Evolutionary conservation across 495 filamentous ascomycete genomes (phyloP).

Genomic region (Haplographium delicatum): DNA sequence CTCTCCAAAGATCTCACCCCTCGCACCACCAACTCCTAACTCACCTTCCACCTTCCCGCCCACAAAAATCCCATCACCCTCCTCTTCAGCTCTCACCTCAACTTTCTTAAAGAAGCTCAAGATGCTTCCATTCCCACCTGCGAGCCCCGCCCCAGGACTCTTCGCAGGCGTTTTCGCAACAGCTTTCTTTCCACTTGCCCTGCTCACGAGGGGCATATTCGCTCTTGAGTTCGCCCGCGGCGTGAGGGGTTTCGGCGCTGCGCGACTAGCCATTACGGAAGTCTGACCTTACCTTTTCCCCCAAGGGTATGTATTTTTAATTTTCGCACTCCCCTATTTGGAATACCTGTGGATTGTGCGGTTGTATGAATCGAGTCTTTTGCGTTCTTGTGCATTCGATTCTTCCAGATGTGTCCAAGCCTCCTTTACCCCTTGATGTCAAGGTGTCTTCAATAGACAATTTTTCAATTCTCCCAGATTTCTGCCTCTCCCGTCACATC

Average conservation of each 20-base stretch:
- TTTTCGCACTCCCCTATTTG: no score
- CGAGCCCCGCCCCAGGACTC: constrained; percentile 9
- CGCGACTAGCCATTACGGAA: no score
- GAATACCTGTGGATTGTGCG: constrained; percentile 37
- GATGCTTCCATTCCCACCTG: constrained; percentile 66
- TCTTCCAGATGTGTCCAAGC: no score
- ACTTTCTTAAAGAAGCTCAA: constrained; percentile 78
- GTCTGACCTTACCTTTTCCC: no score
- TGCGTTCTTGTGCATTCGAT: constrained; percentile 27
- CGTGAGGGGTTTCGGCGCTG: constrained; percentile 23
- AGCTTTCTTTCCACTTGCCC: constrained; percentile 15
- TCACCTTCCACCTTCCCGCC: not conserved
- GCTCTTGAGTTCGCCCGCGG: constrained; percentile 23
- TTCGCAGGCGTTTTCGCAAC: constrained; percentile 12
- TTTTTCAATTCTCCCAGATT: no score
- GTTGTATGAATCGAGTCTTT: constrained; percentile 13
- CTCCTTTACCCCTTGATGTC: no score
- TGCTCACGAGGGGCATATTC: constrained; percentile 7
- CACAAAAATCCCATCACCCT: constrained; percentile 30
- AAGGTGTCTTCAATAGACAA: no score
- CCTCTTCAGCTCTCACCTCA: constrained; percentile 36
- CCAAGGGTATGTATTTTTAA: no score
- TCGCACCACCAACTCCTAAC: not conserved
- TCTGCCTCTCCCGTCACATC: no score
- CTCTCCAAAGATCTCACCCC: constrained; percentile 17